phyloP scores from a whole-genome alignment of 2,329 filamentous ascomycete species.

The Epichloe elymi region DNA sequence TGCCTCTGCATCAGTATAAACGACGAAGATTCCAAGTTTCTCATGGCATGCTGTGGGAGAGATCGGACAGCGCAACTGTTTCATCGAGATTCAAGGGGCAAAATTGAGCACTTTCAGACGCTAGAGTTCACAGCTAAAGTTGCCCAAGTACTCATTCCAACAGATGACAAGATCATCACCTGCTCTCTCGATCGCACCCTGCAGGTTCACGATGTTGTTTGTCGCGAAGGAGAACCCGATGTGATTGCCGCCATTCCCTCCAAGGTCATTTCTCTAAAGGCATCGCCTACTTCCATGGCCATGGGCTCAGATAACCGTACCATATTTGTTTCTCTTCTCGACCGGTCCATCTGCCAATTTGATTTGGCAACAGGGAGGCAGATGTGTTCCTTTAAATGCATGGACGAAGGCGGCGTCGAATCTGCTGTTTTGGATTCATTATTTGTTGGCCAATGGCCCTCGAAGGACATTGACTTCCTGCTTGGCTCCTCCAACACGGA shows the following conservation, averaged over 20 bases:
- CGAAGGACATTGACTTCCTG: slow-evolving; percentile 49
- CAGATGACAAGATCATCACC: slow-evolving; percentile 64
- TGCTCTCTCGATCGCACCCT: slow-evolving; percentile 81
- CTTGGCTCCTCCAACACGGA: slow-evolving; percentile 88
- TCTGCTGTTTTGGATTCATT: slow-evolving; percentile 74
- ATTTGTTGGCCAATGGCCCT: slow-evolving; percentile 44
- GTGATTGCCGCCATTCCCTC: slow-evolving; percentile 64
- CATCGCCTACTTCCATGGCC: slow-evolving; percentile 75
- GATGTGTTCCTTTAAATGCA: slow-evolving; percentile 64
- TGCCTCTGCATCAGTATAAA: slow-evolving; percentile 70
- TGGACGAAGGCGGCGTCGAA: slow-evolving; percentile 68
- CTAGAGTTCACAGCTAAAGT: slow-evolving; percentile 87
- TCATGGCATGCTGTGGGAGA: slow-evolving; percentile 73
- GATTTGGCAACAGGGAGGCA: slow-evolving; percentile 56
- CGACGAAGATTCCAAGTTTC: slow-evolving; percentile 43
- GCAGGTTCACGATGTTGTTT: slow-evolving; percentile 66
- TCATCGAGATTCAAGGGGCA: slow-evolving; percentile 38
- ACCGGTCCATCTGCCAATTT: slow-evolving; percentile 47
- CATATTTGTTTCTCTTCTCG: slow-evolving; percentile 45
- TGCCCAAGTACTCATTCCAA: slow-evolving; percentile 58
- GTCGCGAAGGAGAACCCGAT: slow-evolving; percentile 49
- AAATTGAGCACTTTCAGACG: slow-evolving; percentile 74
- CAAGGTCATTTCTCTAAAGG: slow-evolving; percentile 68
- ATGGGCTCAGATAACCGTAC: slow-evolving; percentile 48
- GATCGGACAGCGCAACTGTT: slow-evolving; percentile 95